These are phyloP conservation scores for Ananas comosus DNA, from an alignment of 176 grass and related monocot genomes.

Conservation along the genomic window DNA sequence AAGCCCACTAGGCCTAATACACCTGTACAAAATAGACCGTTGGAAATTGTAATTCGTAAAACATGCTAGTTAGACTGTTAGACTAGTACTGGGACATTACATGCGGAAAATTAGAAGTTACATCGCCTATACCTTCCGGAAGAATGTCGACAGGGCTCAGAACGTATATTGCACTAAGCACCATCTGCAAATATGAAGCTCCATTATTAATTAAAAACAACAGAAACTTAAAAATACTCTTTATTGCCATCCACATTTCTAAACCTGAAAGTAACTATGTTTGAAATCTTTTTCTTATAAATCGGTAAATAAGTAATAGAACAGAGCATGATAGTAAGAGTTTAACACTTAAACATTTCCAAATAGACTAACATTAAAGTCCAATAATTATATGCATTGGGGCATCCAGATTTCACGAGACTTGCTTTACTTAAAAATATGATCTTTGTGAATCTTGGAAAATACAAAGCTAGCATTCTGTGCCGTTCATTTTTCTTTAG, in stretches of 20 bases:
- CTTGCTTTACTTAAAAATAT: too few relatives aligned
- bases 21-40: constrained; percentile 19
- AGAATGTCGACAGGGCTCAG: constrained; percentile 84
- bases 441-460: too few relatives aligned
- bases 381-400: too few relatives aligned
- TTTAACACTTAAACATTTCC: too few relatives aligned
- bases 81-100: not conserved
- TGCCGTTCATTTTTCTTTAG: too few relatives aligned
- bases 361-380: too few relatives aligned
- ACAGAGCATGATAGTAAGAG: too few relatives aligned
- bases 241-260: not conserved
- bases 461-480: too few relatives aligned
- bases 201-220: constrained; percentile 15
- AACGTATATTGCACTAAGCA: constrained; percentile 65
- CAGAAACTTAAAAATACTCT: not conserved
- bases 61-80: not conserved
- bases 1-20: constrained; percentile 62
- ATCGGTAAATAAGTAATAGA: too few relatives aligned
- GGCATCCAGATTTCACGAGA: too few relatives aligned
- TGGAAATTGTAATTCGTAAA: not conserved
- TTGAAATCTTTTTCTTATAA: too few relatives aligned
- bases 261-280: too few relatives aligned
- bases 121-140: constrained; percentile 47
- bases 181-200: constrained; percentile 49
- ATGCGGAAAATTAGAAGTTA: not conserved